These are phyloP conservation scores for Thermochaetoides thermophila DNA, from an alignment of 495 filamentous ascomycete genomes.

Conservation along the genomic window DNA sequence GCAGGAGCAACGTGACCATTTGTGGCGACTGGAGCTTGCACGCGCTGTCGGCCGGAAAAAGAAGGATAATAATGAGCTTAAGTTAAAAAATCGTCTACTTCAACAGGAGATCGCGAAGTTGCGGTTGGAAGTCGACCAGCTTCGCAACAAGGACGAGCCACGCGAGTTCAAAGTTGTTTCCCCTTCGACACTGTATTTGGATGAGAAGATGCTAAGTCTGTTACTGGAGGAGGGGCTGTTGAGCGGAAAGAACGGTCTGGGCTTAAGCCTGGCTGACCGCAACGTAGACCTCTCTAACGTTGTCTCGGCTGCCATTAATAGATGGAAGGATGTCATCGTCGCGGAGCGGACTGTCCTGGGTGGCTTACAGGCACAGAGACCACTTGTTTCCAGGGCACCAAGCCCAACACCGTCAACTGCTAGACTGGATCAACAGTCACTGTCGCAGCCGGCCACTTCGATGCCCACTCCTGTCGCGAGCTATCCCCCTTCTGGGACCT, in stretches of 20 bases:
- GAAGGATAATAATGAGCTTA: conserved; percentile 47
- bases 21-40: conserved; percentile 68
- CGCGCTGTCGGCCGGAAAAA: conserved; percentile 54
- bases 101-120: conserved; percentile 62
- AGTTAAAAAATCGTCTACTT: conserved; percentile 44
- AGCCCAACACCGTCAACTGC: conserved; percentile 3
- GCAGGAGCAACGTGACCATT: conserved; percentile 39
- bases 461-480: no score
- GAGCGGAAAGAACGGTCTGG: conserved; percentile 15
- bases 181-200: conserved; percentile 46
- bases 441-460: not conserved
- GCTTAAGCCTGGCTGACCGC: conserved; percentile 27
- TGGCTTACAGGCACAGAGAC: conserved; percentile 23
- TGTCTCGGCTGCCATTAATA: conserved; percentile 31
- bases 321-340: conserved; percentile 38
- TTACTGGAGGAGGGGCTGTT: conserved; percentile 18
- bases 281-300: conserved; percentile 30
- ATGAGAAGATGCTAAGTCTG: conserved; percentile 23
- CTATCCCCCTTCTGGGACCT: not conserved
- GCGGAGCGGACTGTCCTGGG: conserved; percentile 17
- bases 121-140: conserved; percentile 50
- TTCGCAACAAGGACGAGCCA: conserved; percentile 53
- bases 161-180: conserved; percentile 54
- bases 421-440: conserved; percentile 3
- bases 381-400: conserved; percentile 14